Base-by-base conservation (phyloP, 306 rosid species). In the Abrus pulchellus region DNA sequence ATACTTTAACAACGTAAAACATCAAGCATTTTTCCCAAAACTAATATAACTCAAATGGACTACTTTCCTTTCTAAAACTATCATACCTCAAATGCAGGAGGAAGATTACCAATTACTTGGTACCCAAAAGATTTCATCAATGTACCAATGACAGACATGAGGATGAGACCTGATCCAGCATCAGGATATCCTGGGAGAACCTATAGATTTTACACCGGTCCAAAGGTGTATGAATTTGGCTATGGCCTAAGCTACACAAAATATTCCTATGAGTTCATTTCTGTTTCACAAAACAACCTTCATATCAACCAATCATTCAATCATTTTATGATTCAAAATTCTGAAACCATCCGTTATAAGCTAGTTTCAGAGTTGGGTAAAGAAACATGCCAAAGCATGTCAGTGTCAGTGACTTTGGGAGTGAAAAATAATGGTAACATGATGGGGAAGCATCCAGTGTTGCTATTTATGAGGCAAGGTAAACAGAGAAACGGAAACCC, bases 121-220 rank as follows among this genome's bases (percentile, higher is more conserved):
- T 93, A 95, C 73, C 90, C 92, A 38, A 66, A 66, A 67, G 92
- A 90, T 52, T 95, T 55, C 83, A 70, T 86, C 33, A 90, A 53
- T 77, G 76, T 88, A 40, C 91, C 97, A 62, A 95, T 95, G 99
- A 95, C 97, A 49, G 98, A 95, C 89, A 95, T 95, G 99, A 90
- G 99, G 80, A 95, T 95, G 98, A 87, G 98, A 81, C 68, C 92
- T 4, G 90, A 87, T 44, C 86, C 91, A 2, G 73, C 90, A 49
- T 70, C 92, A 36, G 88, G 91, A 34, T 95, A 93, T 76, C 98
- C 94, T 0, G 99, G 98, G 0, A 88, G 99, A 45, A 90, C 99
- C 27, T 93, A 93, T 81, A 84, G 97, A 56, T 95, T 95, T 84
- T 95, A 91, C 88, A 81, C 53, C 6, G 99, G 99, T 30, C 82